Base-by-base conservation (phyloP, 2,329 filamentous ascomycete species). In the Aaosphaeria arxii region DNA sequence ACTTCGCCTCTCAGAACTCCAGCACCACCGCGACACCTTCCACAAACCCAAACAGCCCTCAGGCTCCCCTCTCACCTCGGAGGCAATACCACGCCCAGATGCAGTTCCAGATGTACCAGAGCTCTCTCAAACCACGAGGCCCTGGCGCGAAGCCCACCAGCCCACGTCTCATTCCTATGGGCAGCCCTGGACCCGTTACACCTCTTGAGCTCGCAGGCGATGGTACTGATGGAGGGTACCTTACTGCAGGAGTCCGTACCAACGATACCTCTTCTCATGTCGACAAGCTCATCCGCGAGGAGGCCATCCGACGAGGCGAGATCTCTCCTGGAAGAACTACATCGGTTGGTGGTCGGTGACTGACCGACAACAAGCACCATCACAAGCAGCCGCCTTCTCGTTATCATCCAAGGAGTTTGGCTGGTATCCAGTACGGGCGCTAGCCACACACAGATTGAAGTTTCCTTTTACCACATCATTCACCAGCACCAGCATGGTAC, bases 181-280 rank as follows among this genome's bases (percentile, higher is more conserved):
- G 74, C 11, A 79, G 76, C 46, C 77, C 77, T 2, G 76, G 76
- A 36, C 75, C 75, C 5, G 76, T 80, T 36, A 80, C 77, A 28
- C 77, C 77, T n/a, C 59, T 80, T 42, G 74, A 75, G 53, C 70
- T 80, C 31, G 77, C 77, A 58, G 66, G 64, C 1, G 77, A 77
- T 57, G 66, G 64, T 2, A 56, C 58, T 11, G 67, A 72, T n/a
- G 63, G 69, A 45, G 17, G 17, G 17, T 79, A 79, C 52, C 64
- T 79, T 30, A 65, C 72, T n/a, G 74, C 73, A 24, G 74, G 75
- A 5, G 64, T 70, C 6, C 61, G 64, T 30, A 55, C 61, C 17
- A 61, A 64, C 30, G 74, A 77, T 30, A 61, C 65, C 28, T 53
- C 61, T 3, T 58, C 59, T 36, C 61, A 77, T 36, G 73, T 77